Evolutionary conservation across 768 basidiomycete species (phyloP).

Genomic region (Lactarius quietus): DNA sequence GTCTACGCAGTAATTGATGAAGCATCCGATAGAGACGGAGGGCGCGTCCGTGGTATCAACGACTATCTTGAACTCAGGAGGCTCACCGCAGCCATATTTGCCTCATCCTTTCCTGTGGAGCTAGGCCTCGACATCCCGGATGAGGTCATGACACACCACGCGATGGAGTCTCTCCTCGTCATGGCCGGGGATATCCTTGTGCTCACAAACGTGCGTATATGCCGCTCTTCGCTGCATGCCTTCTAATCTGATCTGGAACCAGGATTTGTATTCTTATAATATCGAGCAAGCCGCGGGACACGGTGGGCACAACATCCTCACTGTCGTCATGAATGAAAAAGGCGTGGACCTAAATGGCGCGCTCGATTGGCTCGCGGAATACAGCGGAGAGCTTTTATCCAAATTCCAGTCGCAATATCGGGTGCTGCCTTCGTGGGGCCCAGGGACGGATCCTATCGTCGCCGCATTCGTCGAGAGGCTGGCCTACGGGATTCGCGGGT

Average conservation of each 20-base stretch:
- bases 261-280: conserved; percentile 42
- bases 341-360: conserved; percentile 36
- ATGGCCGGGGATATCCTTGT: conserved; percentile 37
- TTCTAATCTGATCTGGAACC: neutral
- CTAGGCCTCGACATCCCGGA: conserved; percentile 40
- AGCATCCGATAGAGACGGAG: conserved; percentile 34
- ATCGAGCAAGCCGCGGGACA: conserved; percentile 41
- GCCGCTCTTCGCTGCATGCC: neutral
- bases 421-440: conserved; percentile 37
- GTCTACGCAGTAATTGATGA: conserved; percentile 35
- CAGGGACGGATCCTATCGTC: conserved; percentile 34
- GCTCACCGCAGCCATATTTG: conserved; percentile 38
- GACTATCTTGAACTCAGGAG: conserved; percentile 41
- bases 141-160: conserved; percentile 39
- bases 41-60: conserved; percentile 37
- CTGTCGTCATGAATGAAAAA: conserved; percentile 39
- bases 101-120: conserved; percentile 38
- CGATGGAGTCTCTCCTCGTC: conserved; percentile 33
- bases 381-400: conserved; percentile 29
- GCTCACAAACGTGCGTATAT: conserved; percentile 38
- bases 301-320: conserved; percentile 41
- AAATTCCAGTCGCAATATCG: conserved; percentile 34
- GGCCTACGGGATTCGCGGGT: conserved; percentile 38
- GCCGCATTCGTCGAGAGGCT: conserved; percentile 37
- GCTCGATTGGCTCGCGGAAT: conserved; percentile 34